Conservation (phyloP, 345 rosid species). For the Populus deltoides region DNA sequence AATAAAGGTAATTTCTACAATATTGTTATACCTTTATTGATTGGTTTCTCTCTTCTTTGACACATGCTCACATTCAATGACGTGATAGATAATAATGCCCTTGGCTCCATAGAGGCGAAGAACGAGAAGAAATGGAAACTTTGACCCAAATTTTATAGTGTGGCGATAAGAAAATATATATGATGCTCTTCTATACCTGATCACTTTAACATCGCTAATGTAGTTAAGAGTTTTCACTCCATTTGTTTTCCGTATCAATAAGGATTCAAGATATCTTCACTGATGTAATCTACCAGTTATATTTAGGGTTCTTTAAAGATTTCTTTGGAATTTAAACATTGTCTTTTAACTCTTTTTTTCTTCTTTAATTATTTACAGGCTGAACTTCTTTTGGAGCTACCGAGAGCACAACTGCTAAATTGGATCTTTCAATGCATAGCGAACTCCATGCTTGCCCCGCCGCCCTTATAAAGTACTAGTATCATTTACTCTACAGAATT, state of each 20-base stretch:
- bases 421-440: conserved; percentile 94
- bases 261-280: not conserved
- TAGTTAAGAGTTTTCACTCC: not conserved
- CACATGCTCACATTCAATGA: not conserved
- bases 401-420: conserved; percentile 75
- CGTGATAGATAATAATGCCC: not conserved
- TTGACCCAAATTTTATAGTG: not conserved
- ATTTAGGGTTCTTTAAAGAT: not conserved
- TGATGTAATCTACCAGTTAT: not conserved
- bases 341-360: not conserved
- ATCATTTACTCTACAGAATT: not conserved
- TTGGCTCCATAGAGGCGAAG: not conserved
- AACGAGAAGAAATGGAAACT: not conserved
- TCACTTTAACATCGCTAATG: not conserved
- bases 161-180: not conserved
- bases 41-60: not conserved
- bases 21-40: conserved; percentile 1
- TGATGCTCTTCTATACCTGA: not conserved
- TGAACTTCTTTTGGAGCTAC: conserved; percentile 90
- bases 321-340: not conserved
- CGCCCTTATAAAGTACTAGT: conserved; percentile 79
- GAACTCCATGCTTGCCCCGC: conserved; percentile 77
- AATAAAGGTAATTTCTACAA: conserved; percentile 57
- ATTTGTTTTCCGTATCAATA: not conserved
- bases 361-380: conserved; percentile 40